Evolutionary conservation across 108 stramenopile genomes (phyloP).

Genomic region (Fragilariopsis cylindrus): DNA sequence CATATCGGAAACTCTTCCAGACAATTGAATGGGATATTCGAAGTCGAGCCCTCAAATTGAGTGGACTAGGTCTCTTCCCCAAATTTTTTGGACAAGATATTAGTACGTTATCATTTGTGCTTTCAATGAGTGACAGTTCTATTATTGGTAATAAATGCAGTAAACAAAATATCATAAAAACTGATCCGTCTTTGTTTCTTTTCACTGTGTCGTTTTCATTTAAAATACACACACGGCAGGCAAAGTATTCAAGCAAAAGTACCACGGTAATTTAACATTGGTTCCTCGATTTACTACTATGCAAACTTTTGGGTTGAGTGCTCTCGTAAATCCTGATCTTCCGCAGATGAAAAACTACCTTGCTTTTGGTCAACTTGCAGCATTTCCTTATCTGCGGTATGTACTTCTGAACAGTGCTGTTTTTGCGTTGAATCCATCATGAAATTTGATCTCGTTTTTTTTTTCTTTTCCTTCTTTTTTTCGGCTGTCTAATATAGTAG

Average conservation of each 20-base stretch:
- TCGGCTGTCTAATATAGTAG: too few relatives aligned
- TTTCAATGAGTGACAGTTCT: background rate
- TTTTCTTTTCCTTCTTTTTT: background rate
- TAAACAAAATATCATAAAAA: background rate
- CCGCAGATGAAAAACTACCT: conserved; percentile 87
- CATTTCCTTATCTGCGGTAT: conserved; percentile 80
- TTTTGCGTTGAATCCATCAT: background rate
- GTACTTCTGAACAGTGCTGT: conserved; percentile 12
- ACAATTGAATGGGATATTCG: conserved; percentile 87
- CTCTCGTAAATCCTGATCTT: conserved; percentile 77
- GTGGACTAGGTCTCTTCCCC: conserved; percentile 86
- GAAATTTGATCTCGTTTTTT: background rate
- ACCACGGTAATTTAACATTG: conserved; percentile 87
- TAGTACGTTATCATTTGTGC: conserved; percentile 13
- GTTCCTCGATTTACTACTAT: conserved; percentile 83
- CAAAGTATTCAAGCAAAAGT: conserved; percentile 93
- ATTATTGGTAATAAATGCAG: background rate
- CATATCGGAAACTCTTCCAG: conserved; percentile 84
- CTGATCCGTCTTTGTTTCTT: background rate
- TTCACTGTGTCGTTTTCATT: background rate
- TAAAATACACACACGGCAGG: conserved; percentile 17
- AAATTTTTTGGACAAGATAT: conserved; percentile 91
- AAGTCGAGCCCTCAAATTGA: conserved; percentile 73
- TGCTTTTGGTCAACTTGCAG: conserved; percentile 79
- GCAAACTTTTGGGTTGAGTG: conserved; percentile 84